Base-by-base conservation (phyloP, 202 grass and related monocot species). In the Eragrostis tef region DNA sequence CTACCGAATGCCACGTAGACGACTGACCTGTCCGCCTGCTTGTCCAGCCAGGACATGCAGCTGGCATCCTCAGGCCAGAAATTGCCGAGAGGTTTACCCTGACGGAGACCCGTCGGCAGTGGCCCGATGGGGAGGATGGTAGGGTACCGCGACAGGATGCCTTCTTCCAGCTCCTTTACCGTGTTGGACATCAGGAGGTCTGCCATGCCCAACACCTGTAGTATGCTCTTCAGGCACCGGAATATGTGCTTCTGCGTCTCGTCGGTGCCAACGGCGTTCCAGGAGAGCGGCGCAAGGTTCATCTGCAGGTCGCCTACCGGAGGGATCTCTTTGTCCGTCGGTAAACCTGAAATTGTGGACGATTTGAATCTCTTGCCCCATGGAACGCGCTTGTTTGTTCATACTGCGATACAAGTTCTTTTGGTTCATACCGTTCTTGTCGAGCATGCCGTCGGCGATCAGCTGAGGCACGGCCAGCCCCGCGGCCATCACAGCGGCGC, bases 1-100 rank as follows among this genome's bases (percentile, higher is more conserved):
- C 83, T 85, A 9, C 51, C 64, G 9, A 85, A 85, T 0, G 74
- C 71, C 8, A 85, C 73, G 11, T 85, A 83, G n/a, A 75, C 24
- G 22, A 83, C 57, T 0, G 70, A 78, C 0, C 22, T 46, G 9
- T 68, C 72, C 0, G 34, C 47, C 12, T 78, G 73, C 1, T 16
- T 1, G 39, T 85, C 82, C 2, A 78, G 73, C 73, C 62, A 85
- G 11, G 63, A 8, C 12, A 85, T 15, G 36, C 60, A 78, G 62
- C 34, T 67, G 19, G 14, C 43, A 20, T 85, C 82, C 11, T 68
- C 51, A 0, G 62, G 15, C 72, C 73, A 79, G 9, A 85, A 78
- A 51, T 47, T 16, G 4, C 83, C 74, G 51, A 68, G 8, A 0
- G 49, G 41, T 50, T 78, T 69, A 11, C 20, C 67, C 16, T 20